Base-by-base conservation (phyloP, 208 protist species). In the Wallacemonas sp. region DNA sequence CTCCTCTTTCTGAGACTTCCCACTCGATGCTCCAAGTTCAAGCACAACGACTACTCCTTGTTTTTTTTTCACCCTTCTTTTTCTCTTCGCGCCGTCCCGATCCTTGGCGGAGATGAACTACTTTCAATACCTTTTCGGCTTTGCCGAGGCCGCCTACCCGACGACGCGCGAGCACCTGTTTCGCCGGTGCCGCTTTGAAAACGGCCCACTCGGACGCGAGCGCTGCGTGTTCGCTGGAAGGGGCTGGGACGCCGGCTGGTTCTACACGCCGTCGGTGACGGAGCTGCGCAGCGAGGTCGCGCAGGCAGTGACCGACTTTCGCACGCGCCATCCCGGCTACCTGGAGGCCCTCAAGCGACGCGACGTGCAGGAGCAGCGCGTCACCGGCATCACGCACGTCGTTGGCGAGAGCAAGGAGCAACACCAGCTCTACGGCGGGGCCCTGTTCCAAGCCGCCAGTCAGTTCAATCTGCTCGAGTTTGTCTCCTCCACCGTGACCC, bases 401-500 rank as follows among this genome's bases (percentile, higher is more conserved):
- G 31, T 66, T 0, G 80, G 76, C 14, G 68, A 77, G 55, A 70
- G 55, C 7, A 31, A 65, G 0, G 46, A 48, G 36, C 20, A 74
- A 62, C 78, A 82, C 54, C 25, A n/a, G 20, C 28, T 36, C 48
- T 70, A 61, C 29, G 62, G 66, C 1, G 55, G 74, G 36, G 82
- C 72, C 2, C 54, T 91, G 29, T 91, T 90, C 31, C 82, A 92
- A 63, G 87, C 75, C 1, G 82, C 87, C 5, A 91, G 85, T n/a
- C 85, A 93, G 70, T 90, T 93, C 29, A 93, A 93, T 59, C 61
- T 82, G 36, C 75, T 93, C 3, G 87, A 93, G 72, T 90, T 93
- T 42, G 59, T 77, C 39, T 63, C 54, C 0, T 20, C 66, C 4
- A 49, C 18, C 2, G 66, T 81, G 20, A 69, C 54, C 16, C 85